phyloP scores from a whole-genome alignment of 495 filamentous ascomycete genomes.

The Pyrenopolyporus hunteri region DNA sequence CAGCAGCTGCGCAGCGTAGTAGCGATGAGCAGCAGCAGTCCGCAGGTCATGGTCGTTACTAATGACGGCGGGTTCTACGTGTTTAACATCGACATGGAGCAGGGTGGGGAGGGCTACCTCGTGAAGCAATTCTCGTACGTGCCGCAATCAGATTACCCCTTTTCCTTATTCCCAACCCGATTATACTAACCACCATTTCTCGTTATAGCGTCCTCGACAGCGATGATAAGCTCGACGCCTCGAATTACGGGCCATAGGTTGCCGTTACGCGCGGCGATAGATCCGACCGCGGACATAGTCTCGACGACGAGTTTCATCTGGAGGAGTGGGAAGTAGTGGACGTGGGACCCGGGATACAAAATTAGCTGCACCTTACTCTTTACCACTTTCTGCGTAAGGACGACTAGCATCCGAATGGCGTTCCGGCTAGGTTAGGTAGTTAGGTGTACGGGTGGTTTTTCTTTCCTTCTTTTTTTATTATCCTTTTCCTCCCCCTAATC shows the following conservation, averaged over 20 bases:
- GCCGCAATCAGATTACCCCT: neutral
- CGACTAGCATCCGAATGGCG: conserved; percentile 22
- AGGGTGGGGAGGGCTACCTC: conserved; percentile 90
- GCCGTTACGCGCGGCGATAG: neutral
- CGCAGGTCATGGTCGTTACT: conserved; percentile 97
- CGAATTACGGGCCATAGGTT: conserved; percentile 46
- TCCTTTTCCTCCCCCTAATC: neutral
- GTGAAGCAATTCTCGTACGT: conserved; percentile 88
- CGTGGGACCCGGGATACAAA: neutral
- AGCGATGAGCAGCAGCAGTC: conserved; percentile 89
- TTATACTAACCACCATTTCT: conserved; percentile 8
- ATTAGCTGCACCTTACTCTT: conserved; percentile 4
- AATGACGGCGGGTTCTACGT: conserved; percentile 95
- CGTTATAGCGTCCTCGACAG: conserved; percentile 55
- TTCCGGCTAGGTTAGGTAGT: conserved; percentile 2
- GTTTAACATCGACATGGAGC: conserved; percentile 92
- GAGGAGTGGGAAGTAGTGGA: neutral
- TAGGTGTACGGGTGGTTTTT: neutral
- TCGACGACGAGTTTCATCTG: neutral
- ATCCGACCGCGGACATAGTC: neutral
- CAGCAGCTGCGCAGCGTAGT: conserved; percentile 78
- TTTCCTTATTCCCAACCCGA: conserved; percentile 1
- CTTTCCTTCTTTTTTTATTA: neutral
- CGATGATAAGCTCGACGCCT: conserved; percentile 57
- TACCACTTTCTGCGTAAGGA: neutral